Evolutionary conservation across 495 filamentous ascomycete species (phyloP), one percentile per base, ranked within the genome.

Genomic region (Penicillium coprophilum): DNA sequence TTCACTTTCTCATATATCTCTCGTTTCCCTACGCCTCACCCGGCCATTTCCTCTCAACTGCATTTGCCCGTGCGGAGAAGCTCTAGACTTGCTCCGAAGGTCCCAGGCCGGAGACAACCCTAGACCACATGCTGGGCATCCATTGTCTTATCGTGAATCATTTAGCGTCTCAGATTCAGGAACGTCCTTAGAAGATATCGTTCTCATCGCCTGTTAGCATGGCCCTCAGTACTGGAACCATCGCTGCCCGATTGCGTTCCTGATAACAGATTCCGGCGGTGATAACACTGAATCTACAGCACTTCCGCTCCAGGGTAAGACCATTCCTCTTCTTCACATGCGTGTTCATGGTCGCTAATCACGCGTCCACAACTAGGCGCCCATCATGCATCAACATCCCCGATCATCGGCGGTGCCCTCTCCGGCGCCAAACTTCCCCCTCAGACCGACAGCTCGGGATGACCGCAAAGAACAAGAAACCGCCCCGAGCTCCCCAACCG

Each of bases 351-450:
- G 44, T 38, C 10, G 45, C 27, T 47, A 30, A 47, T 12, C 45
- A 47, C 32, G 44, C 19, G 11, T 24, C 19, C n/a, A 20, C 6
- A 48, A 53, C 48, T 17, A 55, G 50, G n/a, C 30, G 41, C 28
- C n/a, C 45, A 60, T 27, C 56, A 95, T 95, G 90, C 90, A 94
- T 83, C 90, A 93, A 75, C 86, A 88, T 74, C 86, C 88, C 59
- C 84, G 90, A 64, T 83, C 86, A 48, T 82, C 87, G 58, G 77
- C 81, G 59, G 54, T 56, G 41, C 55, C 60, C 9, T 79, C 82
- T 51, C 73, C 85, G 50, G 86, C 87, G 58, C 83, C 88, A 55
- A 85, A 84, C 56, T 81, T 81, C 62, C 85, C 87, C 38, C 79
- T 82, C 28, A 77, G 82, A 63, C 85, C 86, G 43, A 87, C 87